Conservation (phyloP, 306 rosid genomes). For the Quercus dentata region DNA sequence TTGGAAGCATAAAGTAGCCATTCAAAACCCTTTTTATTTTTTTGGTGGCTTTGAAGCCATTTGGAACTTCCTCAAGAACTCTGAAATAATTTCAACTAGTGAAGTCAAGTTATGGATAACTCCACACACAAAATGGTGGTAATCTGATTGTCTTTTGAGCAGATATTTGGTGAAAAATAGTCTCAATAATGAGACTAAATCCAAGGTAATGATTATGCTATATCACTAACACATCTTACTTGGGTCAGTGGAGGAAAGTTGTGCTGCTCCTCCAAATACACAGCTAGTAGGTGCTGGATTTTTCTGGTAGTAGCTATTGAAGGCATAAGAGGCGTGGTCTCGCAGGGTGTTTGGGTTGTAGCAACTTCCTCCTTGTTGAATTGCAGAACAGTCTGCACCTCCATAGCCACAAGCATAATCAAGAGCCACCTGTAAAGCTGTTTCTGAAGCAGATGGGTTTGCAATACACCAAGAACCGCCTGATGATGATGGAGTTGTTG, state of each 20-base stretch:
- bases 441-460: conserved; percentile 58
- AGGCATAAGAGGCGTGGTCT: conserved; percentile 91
- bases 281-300: conserved; percentile 83
- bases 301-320: conserved; percentile 81
- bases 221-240: conserved; percentile 53
- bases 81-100: neutral
- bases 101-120: neutral
- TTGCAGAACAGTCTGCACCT: conserved; percentile 71
- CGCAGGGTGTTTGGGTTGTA: conserved; percentile 65
- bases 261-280: conserved; percentile 77
- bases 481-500: conserved; percentile 33
- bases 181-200: neutral
- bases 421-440: conserved; percentile 80
- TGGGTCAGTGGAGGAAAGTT: conserved; percentile 65
- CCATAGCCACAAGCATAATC: conserved; percentile 95
- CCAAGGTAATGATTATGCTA: neutral
- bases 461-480: conserved; percentile 87
- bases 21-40: too few relatives aligned
- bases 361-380: conserved; percentile 72
- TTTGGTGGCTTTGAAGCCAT: neutral
- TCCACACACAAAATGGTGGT: neutral
- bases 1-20: neutral
- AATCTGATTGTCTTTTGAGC: neutral
- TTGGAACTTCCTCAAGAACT: neutral
- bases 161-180: neutral